A percentile compares a stretch with the other conserved stretches of the same genome.
Evolutionary conservation across 179 eudicot genomes (phyloP).

Genomic region (Vitellaria paradoxa): DNA sequence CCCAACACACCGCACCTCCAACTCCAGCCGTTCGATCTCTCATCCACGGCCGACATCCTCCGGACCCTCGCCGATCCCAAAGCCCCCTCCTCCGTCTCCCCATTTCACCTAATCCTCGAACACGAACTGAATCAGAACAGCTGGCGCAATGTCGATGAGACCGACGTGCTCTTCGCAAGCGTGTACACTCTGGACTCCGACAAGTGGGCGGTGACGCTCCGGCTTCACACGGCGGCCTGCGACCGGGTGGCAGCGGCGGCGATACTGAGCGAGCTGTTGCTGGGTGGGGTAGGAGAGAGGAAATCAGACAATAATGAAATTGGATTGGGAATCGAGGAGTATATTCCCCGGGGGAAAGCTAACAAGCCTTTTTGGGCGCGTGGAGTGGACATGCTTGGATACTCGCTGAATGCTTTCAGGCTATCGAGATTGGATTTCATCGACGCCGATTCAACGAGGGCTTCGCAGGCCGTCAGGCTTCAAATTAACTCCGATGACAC

Average conservation of each 20-base stretch:
- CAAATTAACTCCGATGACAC: no score
- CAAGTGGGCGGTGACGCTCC: conserved; percentile 18
- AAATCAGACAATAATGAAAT: conserved; percentile 15
- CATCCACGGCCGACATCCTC: conserved; percentile 13
- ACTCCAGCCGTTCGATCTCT: conserved; percentile 1
- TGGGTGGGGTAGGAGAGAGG: conserved; percentile 6
- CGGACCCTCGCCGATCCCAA: not conserved
- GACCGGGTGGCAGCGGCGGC: conserved; percentile 34
- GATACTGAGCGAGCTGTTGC: conserved; percentile 30
- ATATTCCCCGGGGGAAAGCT: conserved; percentile 25
- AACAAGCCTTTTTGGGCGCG: conserved; percentile 37
- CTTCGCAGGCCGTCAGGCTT: no score
- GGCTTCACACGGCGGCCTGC: conserved; percentile 29
- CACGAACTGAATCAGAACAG: conserved; percentile 15
- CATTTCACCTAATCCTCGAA: conserved; percentile 17
- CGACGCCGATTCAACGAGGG: no score
- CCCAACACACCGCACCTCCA: conserved; percentile 10
- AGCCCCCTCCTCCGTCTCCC: not conserved
- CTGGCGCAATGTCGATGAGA: conserved; percentile 14
- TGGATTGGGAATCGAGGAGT: conserved; percentile 27
- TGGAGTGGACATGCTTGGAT: conserved; percentile 25
- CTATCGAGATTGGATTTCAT: conserved; percentile 18
- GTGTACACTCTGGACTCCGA: conserved; percentile 10
- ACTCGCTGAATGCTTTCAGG: conserved; percentile 23
- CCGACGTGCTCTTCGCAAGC: conserved; percentile 10